Conservation (phyloP, 805 yeast species). For the Starmerella powellii region DNA sequence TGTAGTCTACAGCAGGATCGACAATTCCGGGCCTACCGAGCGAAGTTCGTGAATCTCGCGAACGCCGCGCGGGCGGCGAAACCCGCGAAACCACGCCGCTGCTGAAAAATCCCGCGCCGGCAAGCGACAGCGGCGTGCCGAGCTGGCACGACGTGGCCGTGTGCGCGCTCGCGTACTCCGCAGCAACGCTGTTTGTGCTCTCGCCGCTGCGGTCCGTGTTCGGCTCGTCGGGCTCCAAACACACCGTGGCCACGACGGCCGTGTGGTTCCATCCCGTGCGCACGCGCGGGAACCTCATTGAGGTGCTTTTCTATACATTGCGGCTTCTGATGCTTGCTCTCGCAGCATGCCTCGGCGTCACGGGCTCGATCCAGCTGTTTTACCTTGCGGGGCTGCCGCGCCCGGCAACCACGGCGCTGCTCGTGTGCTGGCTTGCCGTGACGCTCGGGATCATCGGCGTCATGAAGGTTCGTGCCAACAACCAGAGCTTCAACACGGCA, state of each 20-base stretch:
- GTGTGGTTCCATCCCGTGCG: slow-evolving; percentile 79
- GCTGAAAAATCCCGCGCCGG: background rate
- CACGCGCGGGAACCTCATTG: slow-evolving; percentile 69
- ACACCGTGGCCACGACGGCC: slow-evolving; percentile 68
- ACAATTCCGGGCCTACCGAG: too few relatives aligned
- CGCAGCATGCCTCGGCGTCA: slow-evolving; percentile 40
- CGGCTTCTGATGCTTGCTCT: slow-evolving; percentile 39
- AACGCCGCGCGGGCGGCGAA: background rate
- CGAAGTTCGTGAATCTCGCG: too few relatives aligned
- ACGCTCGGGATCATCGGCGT: slow-evolving; percentile 58
- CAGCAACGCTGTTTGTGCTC: slow-evolving; percentile 66
- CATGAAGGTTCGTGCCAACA: slow-evolving; percentile 53
- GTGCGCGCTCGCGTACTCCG: slow-evolving; percentile 59
- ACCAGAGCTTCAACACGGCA: slow-evolving; percentile 66
- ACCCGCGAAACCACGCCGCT: slow-evolving; percentile 4
- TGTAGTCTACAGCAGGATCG: too few relatives aligned
- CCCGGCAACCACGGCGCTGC: slow-evolving; percentile 41
- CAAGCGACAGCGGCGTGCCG: slow-evolving; percentile 1
- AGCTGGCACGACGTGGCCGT: slow-evolving; percentile 24
- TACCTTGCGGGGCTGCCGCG: slow-evolving; percentile 35
- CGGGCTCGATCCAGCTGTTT: slow-evolving; percentile 24
- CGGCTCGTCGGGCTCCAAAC: slow-evolving; percentile 64
- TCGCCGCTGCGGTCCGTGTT: slow-evolving; percentile 35
- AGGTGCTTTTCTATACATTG: slow-evolving; percentile 55
- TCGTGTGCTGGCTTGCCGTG: slow-evolving; percentile 38